Conservation (phyloP, 2,329 filamentous ascomycete genomes). For the Neofusicoccum sp. region DNA sequence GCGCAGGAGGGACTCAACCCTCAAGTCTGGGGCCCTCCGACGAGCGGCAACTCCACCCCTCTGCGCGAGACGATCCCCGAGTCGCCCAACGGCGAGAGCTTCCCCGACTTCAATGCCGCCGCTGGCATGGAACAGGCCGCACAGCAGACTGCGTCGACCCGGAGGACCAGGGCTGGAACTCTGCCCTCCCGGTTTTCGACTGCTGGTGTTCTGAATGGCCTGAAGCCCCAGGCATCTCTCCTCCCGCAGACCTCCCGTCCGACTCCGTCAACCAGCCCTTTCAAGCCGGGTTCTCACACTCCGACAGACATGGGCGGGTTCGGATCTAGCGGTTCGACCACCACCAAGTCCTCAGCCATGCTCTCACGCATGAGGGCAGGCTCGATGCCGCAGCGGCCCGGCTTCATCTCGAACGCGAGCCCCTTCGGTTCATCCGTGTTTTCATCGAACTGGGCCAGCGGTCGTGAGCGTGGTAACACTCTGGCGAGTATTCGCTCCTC, state of each 20-base stretch:
- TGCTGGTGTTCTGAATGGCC: slow-evolving; percentile 61
- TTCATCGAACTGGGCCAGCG: slow-evolving; percentile 76
- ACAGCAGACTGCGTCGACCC: slow-evolving; percentile 51
- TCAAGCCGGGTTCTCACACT: slow-evolving; percentile 61
- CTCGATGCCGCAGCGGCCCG: slow-evolving; percentile 87
- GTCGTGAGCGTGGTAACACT: slow-evolving; percentile 80
- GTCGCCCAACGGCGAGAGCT: slow-evolving; percentile 87
- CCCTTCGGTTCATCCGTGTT: slow-evolving; percentile 91
- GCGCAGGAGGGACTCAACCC: slow-evolving; percentile 84
- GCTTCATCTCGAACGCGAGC: slow-evolving; percentile 52
- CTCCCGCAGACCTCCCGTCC: slow-evolving; percentile 78
- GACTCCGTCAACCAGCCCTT: slow-evolving; percentile 84
- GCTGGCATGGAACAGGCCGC: slow-evolving; percentile 56
- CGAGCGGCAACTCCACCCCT: slow-evolving; percentile 93
- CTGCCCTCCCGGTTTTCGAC: slow-evolving; percentile 93
- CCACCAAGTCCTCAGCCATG: slow-evolving; percentile 55
- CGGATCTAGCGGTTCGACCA: slow-evolving; percentile 39
- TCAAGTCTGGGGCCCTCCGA: slow-evolving; percentile 85
- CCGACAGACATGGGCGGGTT: slow-evolving; percentile 35
- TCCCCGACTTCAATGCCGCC: slow-evolving; percentile 80
- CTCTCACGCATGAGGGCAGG: slow-evolving; percentile 85
- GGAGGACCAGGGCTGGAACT: slow-evolving; percentile 87
- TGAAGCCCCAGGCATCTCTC: slow-evolving; percentile 54
- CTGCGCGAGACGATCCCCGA: slow-evolving; percentile 96
- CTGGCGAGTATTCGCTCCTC: slow-evolving; percentile 84